Evolutionary conservation across 1,139 yeast species (phyloP), one percentile per base, ranked within the genome.

Genomic region (Yamadazyma jaroonii): DNA sequence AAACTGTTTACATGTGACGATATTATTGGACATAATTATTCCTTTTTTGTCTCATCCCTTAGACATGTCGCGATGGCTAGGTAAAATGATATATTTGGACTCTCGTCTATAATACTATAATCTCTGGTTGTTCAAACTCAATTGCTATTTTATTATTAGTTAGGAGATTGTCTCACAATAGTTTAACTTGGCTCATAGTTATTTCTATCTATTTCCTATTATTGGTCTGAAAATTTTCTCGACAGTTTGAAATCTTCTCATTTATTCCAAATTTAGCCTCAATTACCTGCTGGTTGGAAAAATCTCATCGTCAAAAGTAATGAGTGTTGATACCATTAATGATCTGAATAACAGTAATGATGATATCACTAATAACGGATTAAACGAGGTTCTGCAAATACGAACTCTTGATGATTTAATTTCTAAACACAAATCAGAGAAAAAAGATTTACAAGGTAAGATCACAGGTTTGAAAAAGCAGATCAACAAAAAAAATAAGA

Each of bases 381-480:
- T 17, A 17, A 4, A 17, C 20, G 20, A 17, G 4, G 20, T 4
- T 3, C 28, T n/a, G 28, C 13, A 25, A n/a, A 25, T 11, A 10
- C 29, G 17, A 11, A 10, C 15, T 17, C 31, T 35, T 37, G 90
- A 84, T 15, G 81, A 77, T 31, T 40, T 86, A 13, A 46, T 77
- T 13, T 68, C 77, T 1, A 72, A 83, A 41, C 96, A 89, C 51
- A 72, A 78, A 49, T 81, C 79, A 52, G 95, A 88, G 57, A 62
- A 62, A 42, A 74, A 79, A 47, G 90, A 86, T 41, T 64, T 87
- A 43, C 68, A 77, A 14, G 81, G 84, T 9, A 73, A 76, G 26
- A 69, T 80, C 21, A 86, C 95, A 1, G 83, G 84, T 1, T 62
- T 88, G 71, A 86, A 84, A 63, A 86, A 87, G 51, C 92, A 83